phyloP scores from a whole-genome alignment of 176 grass and related monocot species.

The Rhynchospora breviuscula region DNA sequence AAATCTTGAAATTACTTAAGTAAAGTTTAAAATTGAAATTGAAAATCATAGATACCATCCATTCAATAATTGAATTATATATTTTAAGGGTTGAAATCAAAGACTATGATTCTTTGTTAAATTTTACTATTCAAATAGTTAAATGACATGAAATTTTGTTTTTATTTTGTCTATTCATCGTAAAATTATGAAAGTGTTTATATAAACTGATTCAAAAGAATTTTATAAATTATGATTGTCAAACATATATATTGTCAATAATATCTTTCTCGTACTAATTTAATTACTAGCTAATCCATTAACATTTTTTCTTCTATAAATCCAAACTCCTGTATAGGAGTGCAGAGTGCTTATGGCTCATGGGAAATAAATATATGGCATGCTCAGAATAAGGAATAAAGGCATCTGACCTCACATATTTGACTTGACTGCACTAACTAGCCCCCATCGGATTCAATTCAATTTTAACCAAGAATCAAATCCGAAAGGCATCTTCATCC shows the following conservation, averaged over 20 bases:
- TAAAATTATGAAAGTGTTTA: not conserved
- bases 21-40: too few species aligned
- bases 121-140: too few species aligned
- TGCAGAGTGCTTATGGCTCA: not conserved
- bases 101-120: too few species aligned
- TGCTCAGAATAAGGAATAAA: constrained; percentile 19
- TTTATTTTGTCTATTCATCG: too few species aligned
- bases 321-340: too few species aligned
- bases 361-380: not conserved
- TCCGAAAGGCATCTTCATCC: constrained; percentile 12
- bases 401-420: constrained; percentile 17
- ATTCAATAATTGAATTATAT: too few species aligned
- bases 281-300: not conserved
- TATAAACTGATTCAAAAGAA: not conserved
- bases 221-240: not conserved
- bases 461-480: constrained; percentile 23
- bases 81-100: too few species aligned
- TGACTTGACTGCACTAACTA: constrained; percentile 10
- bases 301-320: too few species aligned
- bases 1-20: not conserved
- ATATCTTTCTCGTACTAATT: not conserved
- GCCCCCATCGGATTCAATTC: not conserved
- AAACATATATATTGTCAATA: not conserved
- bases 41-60: too few species aligned
- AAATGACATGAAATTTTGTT: too few species aligned